Percentiles rank a stretch among this genome's conserved stretches.
These are phyloP conservation scores for Cystobasidium tubakii DNA, from an alignment of 768 basidiomycete genomes.

Conservation along the genomic window DNA sequence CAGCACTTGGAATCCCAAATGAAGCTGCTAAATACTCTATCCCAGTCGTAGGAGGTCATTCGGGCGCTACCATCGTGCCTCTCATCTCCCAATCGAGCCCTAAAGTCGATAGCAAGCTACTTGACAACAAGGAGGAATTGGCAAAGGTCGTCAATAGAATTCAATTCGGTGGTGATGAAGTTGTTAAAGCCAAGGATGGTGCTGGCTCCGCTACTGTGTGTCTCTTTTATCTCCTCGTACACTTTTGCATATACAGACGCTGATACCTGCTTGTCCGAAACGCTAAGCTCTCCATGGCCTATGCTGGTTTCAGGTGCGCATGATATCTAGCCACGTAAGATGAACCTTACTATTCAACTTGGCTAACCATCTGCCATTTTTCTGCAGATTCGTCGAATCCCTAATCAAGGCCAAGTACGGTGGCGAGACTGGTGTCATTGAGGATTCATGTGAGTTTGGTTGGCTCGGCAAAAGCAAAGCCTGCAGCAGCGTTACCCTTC, in stretches of 20 bases:
- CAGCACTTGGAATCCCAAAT: slow-evolving; percentile 63
- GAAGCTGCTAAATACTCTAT: slow-evolving; percentile 63
- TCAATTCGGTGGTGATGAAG: slow-evolving; percentile 94
- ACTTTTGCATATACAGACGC: too few relatives aligned
- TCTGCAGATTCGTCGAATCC: slow-evolving; percentile 73
- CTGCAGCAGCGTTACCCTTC: too few relatives aligned
- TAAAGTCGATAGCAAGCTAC: slow-evolving; percentile 60
- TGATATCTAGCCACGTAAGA: too few relatives aligned
- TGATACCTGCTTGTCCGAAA: not conserved
- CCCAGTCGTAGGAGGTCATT: slow-evolving; percentile 92
- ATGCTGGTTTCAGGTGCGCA: slow-evolving; percentile 50
- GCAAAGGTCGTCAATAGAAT: slow-evolving; percentile 72
- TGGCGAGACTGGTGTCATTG: slow-evolving; percentile 73
- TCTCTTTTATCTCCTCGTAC: slow-evolving; percentile 50
- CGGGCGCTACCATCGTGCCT: slow-evolving; percentile 87
- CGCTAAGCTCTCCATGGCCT: slow-evolving; percentile 71
- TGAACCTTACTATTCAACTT: too few relatives aligned
- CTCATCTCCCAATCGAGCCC: slow-evolving; percentile 84
- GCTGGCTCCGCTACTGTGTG: slow-evolving; percentile 73
- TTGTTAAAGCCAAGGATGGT: slow-evolving; percentile 94
- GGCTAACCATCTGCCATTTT: too few relatives aligned
- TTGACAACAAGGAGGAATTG: slow-evolving; percentile 52
- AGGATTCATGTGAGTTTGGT: slow-evolving; percentile 39
- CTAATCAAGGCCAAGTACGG: slow-evolving; percentile 77
- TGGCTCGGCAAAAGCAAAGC: too few relatives aligned